Conservation (phyloP, 768 basidiomycete genomes). For the Xerocomus potaroensis region DNA sequence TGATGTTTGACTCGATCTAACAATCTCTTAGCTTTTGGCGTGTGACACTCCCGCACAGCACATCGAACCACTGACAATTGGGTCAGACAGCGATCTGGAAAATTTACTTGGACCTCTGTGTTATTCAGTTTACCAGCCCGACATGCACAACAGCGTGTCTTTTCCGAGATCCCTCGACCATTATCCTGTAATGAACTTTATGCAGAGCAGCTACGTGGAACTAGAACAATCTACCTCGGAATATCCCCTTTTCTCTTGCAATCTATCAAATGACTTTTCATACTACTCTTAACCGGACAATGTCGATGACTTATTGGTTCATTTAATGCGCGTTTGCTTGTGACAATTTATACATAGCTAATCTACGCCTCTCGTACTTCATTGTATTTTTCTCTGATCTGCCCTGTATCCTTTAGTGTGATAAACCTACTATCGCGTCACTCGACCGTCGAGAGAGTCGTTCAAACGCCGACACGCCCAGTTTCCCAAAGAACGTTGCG, state of each 20-base stretch:
- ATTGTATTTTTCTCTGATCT: slow-evolving; percentile 17
- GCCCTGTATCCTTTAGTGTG: slow-evolving; percentile 15
- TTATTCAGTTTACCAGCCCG: slow-evolving; percentile 7
- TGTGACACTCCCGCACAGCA: not conserved
- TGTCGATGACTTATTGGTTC: slow-evolving; percentile 30
- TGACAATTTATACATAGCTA: slow-evolving; percentile 14
- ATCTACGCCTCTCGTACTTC: slow-evolving; percentile 10
- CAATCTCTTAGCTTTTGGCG: slow-evolving; percentile 2
- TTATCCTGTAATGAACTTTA: slow-evolving; percentile 13
- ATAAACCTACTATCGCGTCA: slow-evolving; percentile 5
- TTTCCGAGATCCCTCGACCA: not conserved
- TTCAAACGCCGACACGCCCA: slow-evolving; percentile 53
- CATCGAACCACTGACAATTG: slow-evolving; percentile 1
- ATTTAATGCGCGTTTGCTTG: slow-evolving; percentile 9
- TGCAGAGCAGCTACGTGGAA: not conserved
- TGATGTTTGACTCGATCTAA: slow-evolving; percentile 1
- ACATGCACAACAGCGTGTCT: not conserved
- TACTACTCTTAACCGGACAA: slow-evolving; percentile 17
- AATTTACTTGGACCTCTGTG: slow-evolving; percentile 1
- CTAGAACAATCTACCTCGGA: slow-evolving; percentile 12
- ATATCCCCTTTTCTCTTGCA: slow-evolving; percentile 22
- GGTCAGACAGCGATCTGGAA: not conserved
- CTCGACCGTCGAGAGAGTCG: slow-evolving; percentile 24
- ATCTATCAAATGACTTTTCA: slow-evolving; percentile 17
- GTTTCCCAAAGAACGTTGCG: slow-evolving; percentile 51